phyloP scores from a whole-genome alignment of 148 eudicot species.

The Silene conica region DNA sequence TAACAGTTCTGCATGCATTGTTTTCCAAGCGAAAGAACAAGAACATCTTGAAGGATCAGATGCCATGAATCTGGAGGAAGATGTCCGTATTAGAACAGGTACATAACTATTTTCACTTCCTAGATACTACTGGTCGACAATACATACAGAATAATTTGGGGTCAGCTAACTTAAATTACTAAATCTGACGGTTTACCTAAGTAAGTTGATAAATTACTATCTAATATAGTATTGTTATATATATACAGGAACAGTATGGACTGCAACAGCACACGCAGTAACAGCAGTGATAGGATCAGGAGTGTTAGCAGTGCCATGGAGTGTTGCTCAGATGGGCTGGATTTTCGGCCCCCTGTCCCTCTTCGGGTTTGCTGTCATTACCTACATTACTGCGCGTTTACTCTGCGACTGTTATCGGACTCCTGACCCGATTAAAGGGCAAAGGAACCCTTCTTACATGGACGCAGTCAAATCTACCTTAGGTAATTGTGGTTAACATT shows the following conservation, averaged over 20 bases:
- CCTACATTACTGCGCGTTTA: conserved; percentile 25
- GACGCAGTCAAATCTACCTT: conserved; percentile 28
- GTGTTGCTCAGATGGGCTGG: conserved; percentile 41
- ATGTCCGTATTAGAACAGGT: conserved; percentile 27
- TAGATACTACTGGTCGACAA: too few relatives aligned
- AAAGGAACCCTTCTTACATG: conserved; percentile 27
- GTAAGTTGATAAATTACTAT: too few relatives aligned
- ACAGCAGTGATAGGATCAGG: conserved; percentile 42
- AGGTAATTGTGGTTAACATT: conserved; percentile 8
- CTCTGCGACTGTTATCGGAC: conserved; percentile 36
- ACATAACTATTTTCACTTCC: too few relatives aligned
- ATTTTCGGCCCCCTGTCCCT: conserved; percentile 30
- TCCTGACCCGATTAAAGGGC: conserved; percentile 31
- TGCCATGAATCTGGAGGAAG: conserved; percentile 18
- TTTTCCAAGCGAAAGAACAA: neutral
- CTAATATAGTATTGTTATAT: too few relatives aligned
- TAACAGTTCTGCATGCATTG: neutral
- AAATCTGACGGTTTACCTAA: too few relatives aligned
- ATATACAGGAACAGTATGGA: conserved; percentile 31
- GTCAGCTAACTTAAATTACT: too few relatives aligned
- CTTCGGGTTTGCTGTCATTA: conserved; percentile 29
- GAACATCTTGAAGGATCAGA: neutral
- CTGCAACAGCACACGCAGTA: conserved; percentile 32
- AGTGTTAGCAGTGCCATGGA: conserved; percentile 40
- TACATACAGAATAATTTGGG: too few relatives aligned